These are phyloP conservation scores for Cladorrhinum samala DNA, from an alignment of 495 filamentous ascomycete genomes.

Conservation along the genomic window DNA sequence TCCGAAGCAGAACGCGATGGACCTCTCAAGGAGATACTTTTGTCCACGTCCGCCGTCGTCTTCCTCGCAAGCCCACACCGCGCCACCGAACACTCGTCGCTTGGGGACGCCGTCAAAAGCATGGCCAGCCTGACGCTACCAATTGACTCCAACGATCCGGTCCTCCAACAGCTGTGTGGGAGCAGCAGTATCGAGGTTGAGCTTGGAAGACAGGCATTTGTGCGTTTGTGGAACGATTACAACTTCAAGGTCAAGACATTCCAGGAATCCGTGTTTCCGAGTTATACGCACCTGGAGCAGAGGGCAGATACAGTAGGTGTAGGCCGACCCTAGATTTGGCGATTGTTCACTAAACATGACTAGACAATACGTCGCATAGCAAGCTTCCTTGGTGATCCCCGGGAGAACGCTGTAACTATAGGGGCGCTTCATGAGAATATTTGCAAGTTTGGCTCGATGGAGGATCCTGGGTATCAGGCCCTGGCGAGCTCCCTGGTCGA, in stretches of 20 bases:
- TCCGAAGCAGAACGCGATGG: conserved; percentile 26
- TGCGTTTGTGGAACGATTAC: conserved; percentile 28
- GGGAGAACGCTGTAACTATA: conserved; percentile 29
- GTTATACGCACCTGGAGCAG: conserved; percentile 11
- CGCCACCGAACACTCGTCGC: conserved; percentile 20
- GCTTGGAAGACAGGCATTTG: conserved; percentile 22
- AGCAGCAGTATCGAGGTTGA: conserved; percentile 19
- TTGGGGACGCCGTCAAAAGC: conserved; percentile 25
- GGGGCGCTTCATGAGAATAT: conserved; percentile 25
- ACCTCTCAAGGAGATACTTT: conserved; percentile 23
- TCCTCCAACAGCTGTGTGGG: conserved; percentile 27
- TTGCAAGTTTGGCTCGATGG: conserved; percentile 25
- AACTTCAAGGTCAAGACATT: conserved; percentile 37
- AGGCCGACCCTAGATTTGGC: background rate
- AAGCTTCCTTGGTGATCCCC: conserved; percentile 29
- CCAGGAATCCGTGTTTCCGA: conserved; percentile 26
- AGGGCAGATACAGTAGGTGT: conserved; percentile 21
- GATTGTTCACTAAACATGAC: background rate
- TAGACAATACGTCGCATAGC: conserved; percentile 22
- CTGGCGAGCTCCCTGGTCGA: conserved; percentile 12
- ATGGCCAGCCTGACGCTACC: conserved; percentile 28
- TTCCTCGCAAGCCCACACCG: conserved; percentile 34
- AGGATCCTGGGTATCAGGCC: conserved; percentile 25
- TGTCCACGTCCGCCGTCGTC: conserved; percentile 24
- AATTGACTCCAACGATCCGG: conserved; percentile 20